These are phyloP conservation scores for Myriosclerotinia scirpicola DNA, from an alignment of 2,329 filamentous ascomycete genomes.

Conservation along the genomic window DNA sequence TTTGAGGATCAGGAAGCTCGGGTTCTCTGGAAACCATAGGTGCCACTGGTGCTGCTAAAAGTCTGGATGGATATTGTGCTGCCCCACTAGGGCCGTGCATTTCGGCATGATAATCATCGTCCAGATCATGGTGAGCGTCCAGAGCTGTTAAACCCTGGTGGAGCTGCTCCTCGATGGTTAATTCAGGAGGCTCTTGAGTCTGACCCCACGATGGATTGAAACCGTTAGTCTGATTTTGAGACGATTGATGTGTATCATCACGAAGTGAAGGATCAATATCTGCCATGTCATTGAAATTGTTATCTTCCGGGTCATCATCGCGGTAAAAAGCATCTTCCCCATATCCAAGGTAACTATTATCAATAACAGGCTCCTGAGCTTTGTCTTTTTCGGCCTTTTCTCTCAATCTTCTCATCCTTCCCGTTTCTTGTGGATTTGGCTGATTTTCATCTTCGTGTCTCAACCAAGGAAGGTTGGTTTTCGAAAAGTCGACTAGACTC, in stretches of 20 bases:
- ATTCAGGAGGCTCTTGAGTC: neutral
- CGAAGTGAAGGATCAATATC: constrained; percentile 39
- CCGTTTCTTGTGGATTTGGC: constrained; percentile 45
- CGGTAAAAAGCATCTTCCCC: constrained; percentile 23
- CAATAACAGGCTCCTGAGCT: constrained; percentile 32
- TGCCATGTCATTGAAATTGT: constrained; percentile 30
- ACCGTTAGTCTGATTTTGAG: neutral
- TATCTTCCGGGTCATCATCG: constrained; percentile 18
- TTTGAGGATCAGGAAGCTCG: constrained; percentile 33
- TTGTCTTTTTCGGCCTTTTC: constrained; percentile 41
- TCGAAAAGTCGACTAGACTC: constrained; percentile 83
- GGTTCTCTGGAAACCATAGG: constrained; percentile 27
- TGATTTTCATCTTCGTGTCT: constrained; percentile 54
- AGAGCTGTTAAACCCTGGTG: constrained; percentile 16
- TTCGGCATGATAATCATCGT: constrained; percentile 22
- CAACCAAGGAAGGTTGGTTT: constrained; percentile 86
- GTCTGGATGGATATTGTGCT: constrained; percentile 32
- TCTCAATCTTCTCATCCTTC: constrained; percentile 40
- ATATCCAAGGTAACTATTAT: constrained; percentile 33
- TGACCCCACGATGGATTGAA: neutral
- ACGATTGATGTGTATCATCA: constrained; percentile 8
- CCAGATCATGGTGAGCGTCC: constrained; percentile 31
- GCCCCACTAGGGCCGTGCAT: constrained; percentile 16
- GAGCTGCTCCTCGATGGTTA: neutral
- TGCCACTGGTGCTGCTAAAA: constrained; percentile 29